Evolutionary conservation across 345 rosid species (phyloP), one percentile per base, ranked within the genome.

Genomic region (Rhodomyrtus tomentosa): DNA sequence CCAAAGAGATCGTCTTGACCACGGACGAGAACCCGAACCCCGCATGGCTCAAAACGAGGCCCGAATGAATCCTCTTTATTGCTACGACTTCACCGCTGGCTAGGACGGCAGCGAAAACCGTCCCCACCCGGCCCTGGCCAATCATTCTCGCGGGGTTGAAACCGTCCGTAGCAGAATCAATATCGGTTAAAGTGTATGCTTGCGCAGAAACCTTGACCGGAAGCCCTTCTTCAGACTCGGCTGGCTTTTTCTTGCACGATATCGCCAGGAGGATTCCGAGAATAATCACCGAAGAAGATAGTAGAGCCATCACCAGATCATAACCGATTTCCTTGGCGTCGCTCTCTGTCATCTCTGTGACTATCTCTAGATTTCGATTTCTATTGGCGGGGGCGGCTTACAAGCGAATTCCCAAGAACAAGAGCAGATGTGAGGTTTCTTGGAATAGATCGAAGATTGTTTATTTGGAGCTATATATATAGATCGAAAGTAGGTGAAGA

Each of bases 151-250:
- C 84, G 68, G 85, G 89, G 88, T 87, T 92, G 25, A 96, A 96
- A 52, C 94, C 89, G 56, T 95, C 97, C 3, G 99, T 96, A 54
- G 99, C 95, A 4, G 91, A 84, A 51, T 95, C 94, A 38, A 96
- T 72, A 40, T 95, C 97, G n/a, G 91, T 90, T 83, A 95, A 87
- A 2, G 91, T 68, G 82, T 92, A 94, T 9, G 92, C 10, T 16
- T 21, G 87, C 5, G 93, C 90, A 29, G 83, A 85, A 24, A 59
- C 81, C 85, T 89, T 92, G 50, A 86, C 51, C 2, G 94, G 89
- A 10, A 88, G 87, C 52, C 84, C 82, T 84, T 93, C 91, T 50
- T 92, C 91, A 10, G 94, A 89, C 87, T 93, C 89, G 50, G 53
- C 88, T 7, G 94, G 92, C 87, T 90, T 92, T 59, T 88, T 95